phyloP scores from a whole-genome alignment of 805 yeast species.

The Yarrowia keelungensis region DNA sequence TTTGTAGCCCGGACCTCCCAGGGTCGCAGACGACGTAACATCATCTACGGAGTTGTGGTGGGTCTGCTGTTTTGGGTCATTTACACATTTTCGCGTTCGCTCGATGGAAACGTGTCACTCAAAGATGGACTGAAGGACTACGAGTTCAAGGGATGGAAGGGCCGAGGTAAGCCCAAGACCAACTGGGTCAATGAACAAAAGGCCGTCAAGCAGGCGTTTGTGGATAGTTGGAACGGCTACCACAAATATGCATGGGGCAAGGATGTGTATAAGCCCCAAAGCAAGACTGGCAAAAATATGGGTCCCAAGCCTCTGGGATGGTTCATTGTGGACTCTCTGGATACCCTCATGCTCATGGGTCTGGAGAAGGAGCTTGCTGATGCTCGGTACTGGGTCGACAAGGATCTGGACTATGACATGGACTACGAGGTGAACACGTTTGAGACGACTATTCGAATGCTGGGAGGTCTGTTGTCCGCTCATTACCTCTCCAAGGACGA shows the following conservation, averaged over 20 bases:
- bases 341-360: slow-evolving; percentile 81
- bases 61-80: slow-evolving; percentile 55
- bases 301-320: slow-evolving; percentile 86
- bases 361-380: slow-evolving; percentile 63
- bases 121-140: slow-evolving; percentile 33
- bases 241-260: slow-evolving; percentile 81
- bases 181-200: slow-evolving; percentile 60
- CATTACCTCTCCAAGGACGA: slow-evolving; percentile 73
- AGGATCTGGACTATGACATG: slow-evolving; percentile 71
- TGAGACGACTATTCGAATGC: slow-evolving; percentile 93
- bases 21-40: slow-evolving; percentile 45
- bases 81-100: slow-evolving; percentile 48
- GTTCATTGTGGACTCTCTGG: slow-evolving; percentile 89
- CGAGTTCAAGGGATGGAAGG: slow-evolving; percentile 39
- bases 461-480: slow-evolving; percentile 91
- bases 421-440: slow-evolving; percentile 81
- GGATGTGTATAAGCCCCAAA: slow-evolving; percentile 77
- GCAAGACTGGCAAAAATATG: slow-evolving; percentile 70
- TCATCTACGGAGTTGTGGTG: slow-evolving; percentile 52
- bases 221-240: slow-evolving; percentile 80
- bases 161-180: slow-evolving; percentile 35
- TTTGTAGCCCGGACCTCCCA: slow-evolving; percentile 11
- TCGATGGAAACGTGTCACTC: slow-evolving; percentile 14
- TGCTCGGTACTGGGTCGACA: slow-evolving; percentile 76
- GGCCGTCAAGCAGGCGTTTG: slow-evolving; percentile 70